Conservation (phyloP, 768 basidiomycete genomes). For the Tephrocybe sp. region DNA sequence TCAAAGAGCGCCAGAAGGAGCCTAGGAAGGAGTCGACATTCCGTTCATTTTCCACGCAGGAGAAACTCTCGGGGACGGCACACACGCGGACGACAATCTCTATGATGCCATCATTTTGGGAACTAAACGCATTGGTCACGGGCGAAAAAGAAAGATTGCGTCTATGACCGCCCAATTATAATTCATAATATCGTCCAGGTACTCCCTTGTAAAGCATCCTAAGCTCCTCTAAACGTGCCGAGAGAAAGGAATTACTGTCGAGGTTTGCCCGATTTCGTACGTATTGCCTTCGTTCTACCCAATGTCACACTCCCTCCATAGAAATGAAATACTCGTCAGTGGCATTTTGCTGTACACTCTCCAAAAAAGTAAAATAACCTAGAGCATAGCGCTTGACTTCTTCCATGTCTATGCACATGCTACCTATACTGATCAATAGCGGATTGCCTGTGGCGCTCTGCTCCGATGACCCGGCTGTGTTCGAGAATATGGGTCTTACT, state of each 20-base stretch:
- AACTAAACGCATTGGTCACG: slow-evolving; percentile 82
- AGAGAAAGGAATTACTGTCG: slow-evolving; percentile 62
- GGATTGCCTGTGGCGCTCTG: slow-evolving; percentile 70
- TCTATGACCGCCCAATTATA: too few relatives aligned
- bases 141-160: slow-evolving; percentile 40
- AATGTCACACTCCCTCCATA: slow-evolving; percentile 21
- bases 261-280: slow-evolving; percentile 82
- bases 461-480: slow-evolving; percentile 77
- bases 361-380: background rate
- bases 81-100: slow-evolving; percentile 65
- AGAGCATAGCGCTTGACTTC: slow-evolving; percentile 61
- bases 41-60: slow-evolving; percentile 83
- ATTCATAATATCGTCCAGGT: slow-evolving; percentile 35
- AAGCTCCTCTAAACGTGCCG: slow-evolving; percentile 67
- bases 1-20: slow-evolving; percentile 57
- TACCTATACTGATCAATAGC: slow-evolving; percentile 70
- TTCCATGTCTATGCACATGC: slow-evolving; percentile 79
- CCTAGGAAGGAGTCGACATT: slow-evolving; percentile 57
- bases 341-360: background rate
- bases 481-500: slow-evolving; percentile 76
- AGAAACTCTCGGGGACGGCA: slow-evolving; percentile 79
- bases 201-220: slow-evolving; percentile 77
- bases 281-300: slow-evolving; percentile 24
- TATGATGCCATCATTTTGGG: slow-evolving; percentile 80
- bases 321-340: slow-evolving; percentile 72